A percentile compares a stretch with the other conserved stretches of the same genome.
Conservation (phyloP, 345 rosid species). For the Brassica incana region DNA sequence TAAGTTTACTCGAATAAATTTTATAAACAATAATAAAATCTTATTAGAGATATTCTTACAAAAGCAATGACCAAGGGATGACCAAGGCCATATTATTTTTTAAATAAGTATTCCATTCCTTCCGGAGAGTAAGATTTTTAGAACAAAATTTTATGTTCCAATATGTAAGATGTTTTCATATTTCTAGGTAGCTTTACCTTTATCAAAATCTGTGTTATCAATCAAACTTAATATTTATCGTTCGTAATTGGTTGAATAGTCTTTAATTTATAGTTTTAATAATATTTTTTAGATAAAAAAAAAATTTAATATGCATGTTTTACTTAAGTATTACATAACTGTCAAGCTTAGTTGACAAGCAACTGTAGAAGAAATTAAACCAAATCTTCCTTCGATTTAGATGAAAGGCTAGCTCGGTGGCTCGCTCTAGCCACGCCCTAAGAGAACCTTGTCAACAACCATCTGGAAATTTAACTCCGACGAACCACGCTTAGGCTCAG, state of each 20-base stretch:
- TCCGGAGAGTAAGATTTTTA: too few species aligned
- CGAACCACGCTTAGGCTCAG: slow-evolving; percentile 34
- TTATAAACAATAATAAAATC: neutral
- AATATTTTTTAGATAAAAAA: too few species aligned
- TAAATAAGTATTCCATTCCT: too few species aligned
- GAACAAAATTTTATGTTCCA: too few species aligned
- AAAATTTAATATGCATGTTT: too few species aligned
- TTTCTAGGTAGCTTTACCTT: too few species aligned
- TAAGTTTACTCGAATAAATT: neutral
- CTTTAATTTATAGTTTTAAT: too few species aligned
- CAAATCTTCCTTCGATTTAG: neutral
- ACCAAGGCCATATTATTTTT: neutral
- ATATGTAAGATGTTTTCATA: too few species aligned
- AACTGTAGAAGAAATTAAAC: neutral
- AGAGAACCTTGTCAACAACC: slow-evolving; percentile 34
- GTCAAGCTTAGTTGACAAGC: neutral
- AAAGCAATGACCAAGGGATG: neutral
- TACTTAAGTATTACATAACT: too few species aligned
- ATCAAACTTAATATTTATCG: too few species aligned
- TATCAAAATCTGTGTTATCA: too few species aligned
- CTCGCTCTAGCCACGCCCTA: neutral
- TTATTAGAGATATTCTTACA: neutral
- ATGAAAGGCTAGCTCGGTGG: neutral
- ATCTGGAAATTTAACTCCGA: slow-evolving; percentile 40
- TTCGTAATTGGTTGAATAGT: too few species aligned